Base-by-base conservation (phyloP, 129 eudicot genomes). In the Dittrichia graveolens region DNA sequence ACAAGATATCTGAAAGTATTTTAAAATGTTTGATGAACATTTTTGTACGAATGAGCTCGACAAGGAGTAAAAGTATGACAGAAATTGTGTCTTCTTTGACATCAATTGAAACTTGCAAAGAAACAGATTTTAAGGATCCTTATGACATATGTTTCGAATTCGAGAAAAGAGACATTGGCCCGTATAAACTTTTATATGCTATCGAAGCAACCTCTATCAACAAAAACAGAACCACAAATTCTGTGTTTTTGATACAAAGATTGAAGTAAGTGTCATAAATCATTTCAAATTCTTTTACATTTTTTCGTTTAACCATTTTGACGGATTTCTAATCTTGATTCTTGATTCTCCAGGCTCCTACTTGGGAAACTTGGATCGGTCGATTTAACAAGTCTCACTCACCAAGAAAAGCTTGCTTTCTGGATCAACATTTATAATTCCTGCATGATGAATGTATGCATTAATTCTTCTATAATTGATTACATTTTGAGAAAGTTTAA, bases 361-460 rank as follows among this genome's bases (percentile, higher is more conserved):
- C 86, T 92, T 43, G 86, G 85, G 42, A 92, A 89, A 75, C 89
- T 89, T 50, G 85, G 88, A 50, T 75, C 83, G 0, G 84, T 81
- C 54, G 71, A 85, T 15, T 66, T 92, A 75, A 79, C 76, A 9
- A 87, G 87, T 63, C 84, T 86, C 48, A 85, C 76, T 37, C 97
- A 92, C 72, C 96, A 88, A 78, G 90, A 91, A 77, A 91, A 91
- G 82, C 97, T 91, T 24, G 97, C 97, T 38, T 91, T 91, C 74
- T 91, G 97, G 97, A 88, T 91, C 63, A 91, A 91, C 77, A 81
- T 82, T 43, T 91, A 91, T 72, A 91, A 91, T 79, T 88, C 97
- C 8, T 91, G 97, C 87, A 86, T 91, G 95, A 91, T 91, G 97
- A 91, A 91, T 69, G 97, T 91, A 91, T 31, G 95, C 46, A 34